Evolutionary conservation across 2,329 filamentous ascomycete genomes (phyloP), one percentile per base, ranked within the genome.

Genomic region (Diaporthe vexans): DNA sequence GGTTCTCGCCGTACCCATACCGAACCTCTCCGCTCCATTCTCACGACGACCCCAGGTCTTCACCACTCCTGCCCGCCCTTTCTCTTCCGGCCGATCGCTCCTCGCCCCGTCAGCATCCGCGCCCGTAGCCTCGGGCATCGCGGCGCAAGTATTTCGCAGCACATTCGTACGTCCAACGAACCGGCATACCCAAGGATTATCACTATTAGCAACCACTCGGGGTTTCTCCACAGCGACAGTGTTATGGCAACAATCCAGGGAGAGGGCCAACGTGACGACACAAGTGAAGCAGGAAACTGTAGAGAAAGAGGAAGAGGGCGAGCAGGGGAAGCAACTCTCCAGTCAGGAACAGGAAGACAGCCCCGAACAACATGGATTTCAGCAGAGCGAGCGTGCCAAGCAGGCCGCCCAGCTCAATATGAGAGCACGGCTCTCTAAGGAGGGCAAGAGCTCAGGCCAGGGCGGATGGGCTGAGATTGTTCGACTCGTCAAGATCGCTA

Each of bases 321-420:
- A 79, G 29, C 56, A 65, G 35, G 71, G 77, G 35, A 75, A 78
- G 24, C 76, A 81, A 40, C 79, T 79, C 76, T 77, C 81, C 74
- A 75, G 82, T 26, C 79, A 81, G 70, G 80, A 81, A 29, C 79
- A 81, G 70, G 80, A 81, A 74, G 79, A 82, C 73, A 77, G 79
- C 59, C 74, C 80, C 19, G 77, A 78, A 54, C 76, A 78, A 37
- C 79, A 82, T 77, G 81, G 79, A 1, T 83, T 95, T 81, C 89
- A 88, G 77, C 88, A 91, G 78, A 95, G 94, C 74, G 96, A 97
- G 81, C 96, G 93, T 83, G 75, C 95, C 46, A 90, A 92, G 17
- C 92, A 95, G 79, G 97, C 95, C 15, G 94, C 95, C 3, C 93
- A 98, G 80, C 88, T 99, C 78, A 97, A 99, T 81, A 86, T 98